Conservation (phyloP, 306 rosid species). For the Begonia fuchsioides region DNA sequence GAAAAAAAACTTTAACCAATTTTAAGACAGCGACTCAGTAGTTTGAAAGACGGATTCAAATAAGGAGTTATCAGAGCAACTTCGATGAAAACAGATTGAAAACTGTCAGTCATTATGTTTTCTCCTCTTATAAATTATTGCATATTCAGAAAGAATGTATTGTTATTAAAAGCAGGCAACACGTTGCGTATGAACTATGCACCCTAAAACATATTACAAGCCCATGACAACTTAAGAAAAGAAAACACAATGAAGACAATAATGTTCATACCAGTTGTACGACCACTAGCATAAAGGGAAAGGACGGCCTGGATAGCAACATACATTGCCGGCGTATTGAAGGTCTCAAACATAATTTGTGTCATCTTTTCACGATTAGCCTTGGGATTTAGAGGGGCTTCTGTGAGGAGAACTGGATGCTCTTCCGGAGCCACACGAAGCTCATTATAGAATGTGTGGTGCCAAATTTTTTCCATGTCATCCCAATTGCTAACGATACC, state of each 20-base stretch:
- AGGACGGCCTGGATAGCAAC: conserved; percentile 96
- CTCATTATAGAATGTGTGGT: conserved; percentile 89
- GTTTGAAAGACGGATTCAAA: too few species aligned
- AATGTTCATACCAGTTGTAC: conserved; percentile 63
- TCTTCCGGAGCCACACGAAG: conserved; percentile 95
- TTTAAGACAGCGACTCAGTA: too few species aligned
- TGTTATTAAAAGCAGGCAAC: too few species aligned
- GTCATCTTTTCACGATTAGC: conserved; percentile 97
- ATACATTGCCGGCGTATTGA: conserved; percentile 93
- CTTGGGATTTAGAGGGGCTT: conserved; percentile 96
- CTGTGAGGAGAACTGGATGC: conserved; percentile 94
- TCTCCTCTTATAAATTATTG: too few species aligned
- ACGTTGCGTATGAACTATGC: too few species aligned
- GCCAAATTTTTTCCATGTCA: conserved; percentile 99
- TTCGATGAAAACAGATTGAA: too few species aligned
- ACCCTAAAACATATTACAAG: too few species aligned
- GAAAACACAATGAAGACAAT: not conserved
- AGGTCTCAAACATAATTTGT: conserved; percentile 91
- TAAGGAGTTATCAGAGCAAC: too few species aligned
- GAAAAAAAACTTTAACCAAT: too few species aligned
- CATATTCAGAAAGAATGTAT: too few species aligned
- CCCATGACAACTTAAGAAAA: too few species aligned
- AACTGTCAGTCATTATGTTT: too few species aligned
- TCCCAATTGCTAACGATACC: conserved; percentile 95
- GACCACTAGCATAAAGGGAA: conserved; percentile 95